Base-by-base conservation (phyloP, 129 eudicot species). In the Rutidosis leptorrhynchoides region DNA sequence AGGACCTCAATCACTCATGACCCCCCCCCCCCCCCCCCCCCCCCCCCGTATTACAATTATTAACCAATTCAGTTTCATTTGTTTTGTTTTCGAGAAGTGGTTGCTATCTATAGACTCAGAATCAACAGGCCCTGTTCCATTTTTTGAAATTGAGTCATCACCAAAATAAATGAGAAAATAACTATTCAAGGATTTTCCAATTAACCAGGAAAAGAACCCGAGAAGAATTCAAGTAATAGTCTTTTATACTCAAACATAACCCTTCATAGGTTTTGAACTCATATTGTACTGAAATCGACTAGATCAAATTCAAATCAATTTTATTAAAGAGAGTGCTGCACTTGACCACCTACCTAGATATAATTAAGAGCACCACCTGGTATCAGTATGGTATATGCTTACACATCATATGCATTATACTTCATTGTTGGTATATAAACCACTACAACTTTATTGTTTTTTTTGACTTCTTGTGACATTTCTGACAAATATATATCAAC, bases 41-140 rank as follows among this genome's bases (percentile, higher is more conserved):
- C n/a, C n/a, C n/a, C n/a, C n/a, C n/a, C 59, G 85, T 63, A 82
- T 85, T 80, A 64, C 98, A 93, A 24, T 70, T 49, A n/a, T 49
- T 72, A 49, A 30, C 74, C 53, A 27, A 35, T 28, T 65, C 65
- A 2, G 57, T 17, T 17, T 65, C 72, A n/a, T 67, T 58, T 21
- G 26, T 17, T 14, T 63, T 52, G 30, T 10, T 62, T 72, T 63
- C 28, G 22, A 29, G 30, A 62, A 32, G 3, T 54, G 67, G 54
- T 53, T 62, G 67, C 68, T 62, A 8, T 62, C 73, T 29, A 11
- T 19, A 23, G 58, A 17, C 5, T 64, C 81, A 48, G 57, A 17
- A 22, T 61, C 77, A 56, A 46, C 64, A 42, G 46, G 63, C 70
- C 62, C 77, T 30, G 77, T 69, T 20, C 27, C 68, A 30, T 58